phyloP scores from a whole-genome alignment of 2,329 filamentous ascomycete species.

The Fonsecaea pedrosoi region DNA sequence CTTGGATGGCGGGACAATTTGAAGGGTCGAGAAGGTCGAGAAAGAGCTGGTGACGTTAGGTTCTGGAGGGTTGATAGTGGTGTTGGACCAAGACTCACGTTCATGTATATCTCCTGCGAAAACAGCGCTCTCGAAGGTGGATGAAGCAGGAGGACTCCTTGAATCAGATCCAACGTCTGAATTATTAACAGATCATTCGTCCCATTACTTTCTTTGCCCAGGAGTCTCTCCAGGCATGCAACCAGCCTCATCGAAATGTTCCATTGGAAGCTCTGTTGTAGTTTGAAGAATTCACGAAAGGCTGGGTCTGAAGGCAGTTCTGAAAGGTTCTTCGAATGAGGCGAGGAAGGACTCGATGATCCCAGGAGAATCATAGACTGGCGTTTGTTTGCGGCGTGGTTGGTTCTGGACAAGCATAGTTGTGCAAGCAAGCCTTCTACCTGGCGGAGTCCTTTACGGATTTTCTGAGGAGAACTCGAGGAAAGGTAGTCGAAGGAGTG shows the following conservation, averaged over 20 bases:
- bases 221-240: constrained; percentile 80
- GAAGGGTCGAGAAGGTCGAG: constrained; percentile 92
- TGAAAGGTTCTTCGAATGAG: constrained; percentile 66
- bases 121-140: constrained; percentile 88
- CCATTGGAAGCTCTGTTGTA: constrained; percentile 98
- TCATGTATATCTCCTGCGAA: constrained; percentile 91
- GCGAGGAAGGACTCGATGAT: constrained; percentile 45
- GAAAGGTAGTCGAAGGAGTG: constrained; percentile 96
- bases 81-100: constrained; percentile 58
- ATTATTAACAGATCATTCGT: constrained; percentile 89
- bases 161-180: constrained; percentile 84
- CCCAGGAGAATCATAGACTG: constrained; percentile 51
- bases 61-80: background rate
- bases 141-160: constrained; percentile 86
- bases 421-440: constrained; percentile 93
- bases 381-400: constrained; percentile 49
- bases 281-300: constrained; percentile 92
- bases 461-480: constrained; percentile 85
- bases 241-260: constrained; percentile 90
- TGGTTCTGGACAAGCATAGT: constrained; percentile 76
- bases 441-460: constrained; percentile 91
- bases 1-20: constrained; percentile 91
- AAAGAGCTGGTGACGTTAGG: constrained; percentile 64
- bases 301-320: constrained; percentile 82
- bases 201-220: constrained; percentile 80